Evolutionary conservation across 192 early-diverging fungal species (phyloP).

Genomic region (Coemansia asiatica): DNA sequence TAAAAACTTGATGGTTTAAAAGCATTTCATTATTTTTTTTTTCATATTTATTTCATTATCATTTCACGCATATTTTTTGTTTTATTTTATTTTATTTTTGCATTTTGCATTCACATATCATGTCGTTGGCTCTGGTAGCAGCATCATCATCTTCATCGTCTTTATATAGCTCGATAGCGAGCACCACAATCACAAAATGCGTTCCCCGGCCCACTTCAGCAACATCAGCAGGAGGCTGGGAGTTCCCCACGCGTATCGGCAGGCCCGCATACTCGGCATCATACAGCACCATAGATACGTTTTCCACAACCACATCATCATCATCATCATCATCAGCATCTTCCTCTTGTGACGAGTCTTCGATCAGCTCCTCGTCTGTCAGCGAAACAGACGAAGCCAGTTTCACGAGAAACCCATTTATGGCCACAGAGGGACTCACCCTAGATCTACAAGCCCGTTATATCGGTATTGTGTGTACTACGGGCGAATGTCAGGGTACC

Average conservation of each 20-base stretch:
- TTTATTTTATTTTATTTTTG: neutral
- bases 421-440: neutral
- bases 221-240: neutral
- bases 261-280: constrained; percentile 7
- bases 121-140: neutral
- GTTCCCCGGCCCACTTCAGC: neutral
- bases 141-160: neutral
- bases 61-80: neutral
- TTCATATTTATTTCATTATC: neutral
- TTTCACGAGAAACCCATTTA: neutral
- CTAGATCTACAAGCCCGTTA: constrained; percentile 3
- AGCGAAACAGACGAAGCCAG: neutral
- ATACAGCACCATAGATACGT: neutral
- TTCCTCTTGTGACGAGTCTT: neutral
- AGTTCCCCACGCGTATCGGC: constrained; percentile 6
- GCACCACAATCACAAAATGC: constrained; percentile 7
- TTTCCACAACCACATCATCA: neutral
- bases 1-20: no score
- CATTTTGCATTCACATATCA: constrained; percentile 1
- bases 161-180: neutral
- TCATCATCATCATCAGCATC: neutral
- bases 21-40: constrained; percentile 1
- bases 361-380: no score
- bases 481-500: constrained; percentile 4
- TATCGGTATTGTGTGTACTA: constrained; percentile 5